These are phyloP conservation scores for Elymus sibiricus DNA, from an alignment of 176 grass and related monocot genomes.

Conservation along the genomic window DNA sequence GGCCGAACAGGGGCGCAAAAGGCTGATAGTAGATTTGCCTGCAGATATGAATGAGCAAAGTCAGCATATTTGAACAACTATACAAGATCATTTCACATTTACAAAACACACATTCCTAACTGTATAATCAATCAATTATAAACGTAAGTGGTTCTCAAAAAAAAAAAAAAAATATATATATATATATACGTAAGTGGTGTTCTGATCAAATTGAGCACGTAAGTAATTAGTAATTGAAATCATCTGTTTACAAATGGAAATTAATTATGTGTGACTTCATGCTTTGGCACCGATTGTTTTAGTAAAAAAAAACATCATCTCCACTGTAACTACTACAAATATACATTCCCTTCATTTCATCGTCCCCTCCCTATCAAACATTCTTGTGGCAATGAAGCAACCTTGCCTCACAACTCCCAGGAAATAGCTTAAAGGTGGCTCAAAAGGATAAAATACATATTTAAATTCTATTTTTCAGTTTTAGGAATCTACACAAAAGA, in stretches of 20 bases:
- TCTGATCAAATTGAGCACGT: not conserved
- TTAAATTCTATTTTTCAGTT: constrained; percentile 1
- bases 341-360: not conserved
- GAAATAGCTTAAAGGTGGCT: not conserved
- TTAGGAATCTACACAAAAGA: not conserved
- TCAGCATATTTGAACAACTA: constrained; percentile 5
- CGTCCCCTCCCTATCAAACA: not conserved
- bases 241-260: not conserved
- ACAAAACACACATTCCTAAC: not conserved
- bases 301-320: not conserved
- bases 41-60: not conserved
- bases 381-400: not conserved
- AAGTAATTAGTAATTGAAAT: not conserved
- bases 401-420: not conserved
- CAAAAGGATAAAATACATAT: not conserved
- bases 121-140: too few relatives aligned
- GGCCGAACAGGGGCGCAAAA: not conserved
- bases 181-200: not conserved
- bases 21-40: not conserved
- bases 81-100: not conserved
- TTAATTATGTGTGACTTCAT: not conserved
- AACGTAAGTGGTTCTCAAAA: too few relatives aligned
- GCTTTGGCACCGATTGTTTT: not conserved
- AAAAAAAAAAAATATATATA: too few relatives aligned
- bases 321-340: not conserved